A percentile compares a stretch with the other conserved stretches of the same genome.
phyloP scores from a whole-genome alignment of 352 stramenopile species.

The Pythium apleroticum region DNA sequence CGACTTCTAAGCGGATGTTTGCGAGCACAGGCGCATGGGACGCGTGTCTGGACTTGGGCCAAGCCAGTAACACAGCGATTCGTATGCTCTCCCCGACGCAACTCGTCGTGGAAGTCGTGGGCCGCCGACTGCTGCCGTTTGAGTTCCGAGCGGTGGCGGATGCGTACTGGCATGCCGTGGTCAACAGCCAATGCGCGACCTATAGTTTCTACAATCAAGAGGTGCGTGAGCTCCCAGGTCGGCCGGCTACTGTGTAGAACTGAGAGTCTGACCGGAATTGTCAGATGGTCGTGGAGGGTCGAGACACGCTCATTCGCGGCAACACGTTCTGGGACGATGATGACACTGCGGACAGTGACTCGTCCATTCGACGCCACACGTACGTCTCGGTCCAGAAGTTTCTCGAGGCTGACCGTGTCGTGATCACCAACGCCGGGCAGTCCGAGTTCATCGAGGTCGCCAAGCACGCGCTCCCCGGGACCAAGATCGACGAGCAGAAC shows the following conservation, averaged over 20 bases:
- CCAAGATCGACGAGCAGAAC: slow-evolving; percentile 7
- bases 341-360: neutral
- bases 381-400: slow-evolving; percentile 1
- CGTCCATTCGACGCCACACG: slow-evolving; percentile 5
- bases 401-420: slow-evolving; percentile 3
- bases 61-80: slow-evolving; percentile 1
- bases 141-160: neutral
- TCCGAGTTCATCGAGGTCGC: slow-evolving; percentile 7
- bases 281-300: slow-evolving; percentile 6
- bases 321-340: slow-evolving; percentile 1
- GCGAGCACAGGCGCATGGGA: slow-evolving; percentile 3
- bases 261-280: too few species aligned
- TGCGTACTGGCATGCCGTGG: slow-evolving; percentile 1
- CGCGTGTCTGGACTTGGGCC: neutral
- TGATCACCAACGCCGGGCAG: slow-evolving; percentile 6
- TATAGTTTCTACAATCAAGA: too few species aligned
- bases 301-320: slow-evolving; percentile 6
- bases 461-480: neutral
- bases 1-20: neutral
- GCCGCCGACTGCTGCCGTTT: slow-evolving; percentile 3
- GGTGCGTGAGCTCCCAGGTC: neutral
- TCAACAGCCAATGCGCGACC: neutral
- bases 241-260: too few species aligned
- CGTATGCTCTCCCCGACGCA: slow-evolving; percentile 6
- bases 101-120: slow-evolving; percentile 8